These are phyloP conservation scores for Komagataella kurtzmanii DNA, from an alignment of 805 yeast genomes.

Conservation along the genomic window DNA sequence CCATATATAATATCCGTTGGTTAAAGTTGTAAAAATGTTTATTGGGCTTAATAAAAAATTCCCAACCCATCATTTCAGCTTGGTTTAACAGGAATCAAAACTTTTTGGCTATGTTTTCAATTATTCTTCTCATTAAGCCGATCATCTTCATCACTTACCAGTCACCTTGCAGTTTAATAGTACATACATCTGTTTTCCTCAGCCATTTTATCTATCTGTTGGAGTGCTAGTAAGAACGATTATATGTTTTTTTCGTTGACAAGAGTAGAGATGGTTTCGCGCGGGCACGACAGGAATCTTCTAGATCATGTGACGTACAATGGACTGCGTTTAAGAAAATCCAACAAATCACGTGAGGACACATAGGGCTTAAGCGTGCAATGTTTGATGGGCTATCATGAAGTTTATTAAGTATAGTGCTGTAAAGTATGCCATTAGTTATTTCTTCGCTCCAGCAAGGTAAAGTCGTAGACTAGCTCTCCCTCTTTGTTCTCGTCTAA, in stretches of 20 bases:
- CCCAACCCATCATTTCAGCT: not conserved
- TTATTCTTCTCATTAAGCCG: not conserved
- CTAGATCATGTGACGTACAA: not conserved
- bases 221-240: not conserved
- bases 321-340: not conserved
- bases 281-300: not conserved
- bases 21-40: not conserved
- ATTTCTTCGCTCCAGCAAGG: slow-evolving; percentile 36
- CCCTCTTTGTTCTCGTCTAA: slow-evolving; percentile 18
- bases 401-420: not conserved
- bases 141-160: not conserved
- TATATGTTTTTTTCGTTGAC: not conserved
- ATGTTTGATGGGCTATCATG: not conserved
- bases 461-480: slow-evolving; percentile 42
- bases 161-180: slow-evolving; percentile 2
- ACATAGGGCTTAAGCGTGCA: not conserved
- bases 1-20: not conserved
- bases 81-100: not conserved
- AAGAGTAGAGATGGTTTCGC: not conserved
- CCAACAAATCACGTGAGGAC: not conserved
- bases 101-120: not conserved
- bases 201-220: slow-evolving; percentile 48
- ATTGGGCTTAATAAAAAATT: not conserved
- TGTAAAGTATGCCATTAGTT: not conserved
- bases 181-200: slow-evolving; percentile 96